Percentiles rank a stretch among this genome's conserved stretches.
These are phyloP conservation scores for Marsdenia floribunda DNA, from an alignment of 257 asterid species.

Conservation along the genomic window DNA sequence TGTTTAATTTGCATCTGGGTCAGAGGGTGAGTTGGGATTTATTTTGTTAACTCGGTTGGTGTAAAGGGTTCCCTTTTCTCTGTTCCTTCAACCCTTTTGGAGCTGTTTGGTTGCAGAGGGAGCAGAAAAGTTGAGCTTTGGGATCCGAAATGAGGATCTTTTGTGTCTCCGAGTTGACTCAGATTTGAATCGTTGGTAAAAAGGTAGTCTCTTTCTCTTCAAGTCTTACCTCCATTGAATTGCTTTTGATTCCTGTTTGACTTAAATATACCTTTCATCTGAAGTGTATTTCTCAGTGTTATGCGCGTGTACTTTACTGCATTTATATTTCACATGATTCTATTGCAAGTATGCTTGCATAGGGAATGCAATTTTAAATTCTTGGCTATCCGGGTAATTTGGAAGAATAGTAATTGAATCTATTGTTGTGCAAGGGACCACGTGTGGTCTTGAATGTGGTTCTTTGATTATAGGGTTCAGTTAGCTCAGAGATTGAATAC, in stretches of 20 bases:
- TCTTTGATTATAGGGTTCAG: background rate
- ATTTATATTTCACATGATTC: background rate
- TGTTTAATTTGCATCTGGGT: conserved; percentile 4
- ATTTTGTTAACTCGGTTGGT: conserved; percentile 15
- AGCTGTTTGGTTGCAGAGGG: conserved; percentile 13
- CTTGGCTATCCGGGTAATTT: background rate
- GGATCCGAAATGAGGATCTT: conserved; percentile 24
- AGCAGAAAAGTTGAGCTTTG: conserved; percentile 12
- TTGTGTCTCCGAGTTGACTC: conserved; percentile 18
- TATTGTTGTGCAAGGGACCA: background rate
- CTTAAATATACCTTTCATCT: background rate
- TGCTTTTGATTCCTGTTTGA: conserved; percentile 6
- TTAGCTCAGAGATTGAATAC: background rate
- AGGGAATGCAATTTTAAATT: background rate
- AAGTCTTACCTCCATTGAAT: conserved; percentile 6
- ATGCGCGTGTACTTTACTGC: background rate
- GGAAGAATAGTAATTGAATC: background rate
- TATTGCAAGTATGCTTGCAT: background rate
- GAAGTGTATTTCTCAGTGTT: background rate
- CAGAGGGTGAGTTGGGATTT: conserved; percentile 9
- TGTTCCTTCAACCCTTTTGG: conserved; percentile 3
- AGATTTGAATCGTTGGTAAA: conserved; percentile 14
- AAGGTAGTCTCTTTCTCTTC: conserved; percentile 13
- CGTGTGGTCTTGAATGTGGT: background rate
- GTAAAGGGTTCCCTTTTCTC: conserved; percentile 1